These are phyloP conservation scores for Stemphylium beticola DNA, from an alignment of 2,329 filamentous ascomycete species.

Conservation along the genomic window DNA sequence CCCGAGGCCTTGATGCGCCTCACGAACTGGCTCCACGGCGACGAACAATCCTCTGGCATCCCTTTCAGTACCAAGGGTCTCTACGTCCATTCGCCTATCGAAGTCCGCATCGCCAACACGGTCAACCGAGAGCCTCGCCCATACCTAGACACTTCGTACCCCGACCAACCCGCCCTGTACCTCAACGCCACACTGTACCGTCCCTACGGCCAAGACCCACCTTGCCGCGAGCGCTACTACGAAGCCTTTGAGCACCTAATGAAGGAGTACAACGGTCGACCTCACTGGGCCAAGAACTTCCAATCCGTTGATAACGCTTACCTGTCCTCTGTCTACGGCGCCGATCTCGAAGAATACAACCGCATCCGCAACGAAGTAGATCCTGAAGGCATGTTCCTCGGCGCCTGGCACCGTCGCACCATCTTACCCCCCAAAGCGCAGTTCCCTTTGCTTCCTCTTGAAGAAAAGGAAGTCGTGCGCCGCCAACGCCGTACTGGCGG, in stretches of 20 bases:
- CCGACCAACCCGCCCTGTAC: constrained; percentile 77
- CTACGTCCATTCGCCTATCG: constrained; percentile 88
- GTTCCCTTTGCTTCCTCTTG: constrained; percentile 41
- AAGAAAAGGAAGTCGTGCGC: constrained; percentile 53
- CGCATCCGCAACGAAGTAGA: constrained; percentile 73
- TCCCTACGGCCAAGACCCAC: constrained; percentile 78
- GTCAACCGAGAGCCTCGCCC: constrained; percentile 60
- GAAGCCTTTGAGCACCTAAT: constrained; percentile 90
- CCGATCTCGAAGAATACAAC: constrained; percentile 70
- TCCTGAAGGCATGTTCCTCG: constrained; percentile 84
- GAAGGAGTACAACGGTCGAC: constrained; percentile 79
- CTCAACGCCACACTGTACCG: constrained; percentile 90
- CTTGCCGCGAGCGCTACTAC: constrained; percentile 79
- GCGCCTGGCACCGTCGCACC: constrained; percentile 80
- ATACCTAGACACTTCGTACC: constrained; percentile 74
- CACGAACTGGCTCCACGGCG: constrained; percentile 82
- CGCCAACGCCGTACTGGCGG: constrained; percentile 40
- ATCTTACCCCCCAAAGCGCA: constrained; percentile 42
- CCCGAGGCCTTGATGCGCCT: constrained; percentile 86
- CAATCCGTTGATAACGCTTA: constrained; percentile 62
- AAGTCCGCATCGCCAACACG: constrained; percentile 85
- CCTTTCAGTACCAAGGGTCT: constrained; percentile 80
- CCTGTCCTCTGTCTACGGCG: constrained; percentile 72
- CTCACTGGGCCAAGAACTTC: constrained; percentile 96
- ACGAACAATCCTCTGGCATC: constrained; percentile 73